Evolutionary conservation across 2,329 filamentous ascomycete genomes (phyloP), one percentile per base, ranked within the genome.

Genomic region (Alternaria atra): DNA sequence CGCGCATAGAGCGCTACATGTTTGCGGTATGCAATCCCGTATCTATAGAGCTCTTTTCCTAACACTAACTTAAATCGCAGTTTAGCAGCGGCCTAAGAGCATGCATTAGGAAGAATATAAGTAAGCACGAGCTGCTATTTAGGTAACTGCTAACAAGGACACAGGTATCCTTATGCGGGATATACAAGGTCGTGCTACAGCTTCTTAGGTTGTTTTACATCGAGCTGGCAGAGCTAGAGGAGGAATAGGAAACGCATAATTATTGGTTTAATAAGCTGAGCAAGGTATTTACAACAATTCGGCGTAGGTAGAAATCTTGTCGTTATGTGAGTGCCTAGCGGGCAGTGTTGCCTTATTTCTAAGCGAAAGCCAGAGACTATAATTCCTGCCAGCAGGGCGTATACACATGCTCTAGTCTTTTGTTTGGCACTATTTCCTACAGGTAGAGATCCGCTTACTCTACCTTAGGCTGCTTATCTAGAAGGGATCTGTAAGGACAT

Each of bases 1-100:
- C 82, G 62, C 81, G 84, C 63, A 91, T 91, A 89, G 87, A 87
- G 65, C 86, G 85, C 1, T 84, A 82, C 6, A 58, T 58, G 48
- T 48, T 58, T 4, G 34, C 42, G 15, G 48, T 42, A 20, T n/a
- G 13, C 23, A 2, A 6, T 7, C 30, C 17, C 13, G 6, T 9
- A 13, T 2, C 6, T n/a, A n/a, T n/a, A n/a, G n/a, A n/a, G n/a
- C n/a, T n/a, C n/a, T 2, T 39, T 1, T 6, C 5, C 8, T 6
- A 20, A 17, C 5, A 39, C 32, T 52, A 4, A 52, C 23, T 3
- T 3, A n/a, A 2, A 13, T 25, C 9, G 6, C 13, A 58, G 55
- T 58, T 53, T 58, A 47, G 47, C 7, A 46, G 46, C 12, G 47
- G 39, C 2, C 8, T 47, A 15, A 47, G 48, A n/a, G 48, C 27